phyloP scores from a whole-genome alignment of 345 rosid species.

The Eucalyptus marginata region DNA sequence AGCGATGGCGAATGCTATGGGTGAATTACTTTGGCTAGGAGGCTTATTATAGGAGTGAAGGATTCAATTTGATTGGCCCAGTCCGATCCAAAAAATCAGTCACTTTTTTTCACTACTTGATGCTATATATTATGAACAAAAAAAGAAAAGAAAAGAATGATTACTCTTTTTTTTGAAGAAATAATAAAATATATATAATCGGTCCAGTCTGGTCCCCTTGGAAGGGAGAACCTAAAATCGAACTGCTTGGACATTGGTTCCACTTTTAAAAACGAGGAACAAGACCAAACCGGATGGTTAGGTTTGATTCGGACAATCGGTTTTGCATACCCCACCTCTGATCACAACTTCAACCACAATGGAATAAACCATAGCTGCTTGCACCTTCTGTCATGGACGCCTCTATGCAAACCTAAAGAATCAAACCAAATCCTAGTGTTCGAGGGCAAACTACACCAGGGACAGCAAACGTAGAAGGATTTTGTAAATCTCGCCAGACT shows the following conservation, averaged over 20 bases:
- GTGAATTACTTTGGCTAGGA: not conserved
- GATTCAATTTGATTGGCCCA: too few relatives aligned
- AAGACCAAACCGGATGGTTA: too few relatives aligned
- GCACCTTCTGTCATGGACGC: not conserved
- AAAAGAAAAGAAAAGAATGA: too few relatives aligned
- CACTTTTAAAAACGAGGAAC: too few relatives aligned
- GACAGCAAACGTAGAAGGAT: not conserved
- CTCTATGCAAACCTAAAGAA: not conserved
- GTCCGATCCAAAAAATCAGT: too few relatives aligned
- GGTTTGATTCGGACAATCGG: fast-evolving
- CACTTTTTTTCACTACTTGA: too few relatives aligned
- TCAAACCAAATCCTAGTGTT: not conserved
- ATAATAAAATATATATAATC: too few relatives aligned
- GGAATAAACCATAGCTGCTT: not conserved
- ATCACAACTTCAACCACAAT: not conserved
- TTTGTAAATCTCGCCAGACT: not conserved
- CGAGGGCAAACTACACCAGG: not conserved
- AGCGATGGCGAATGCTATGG: not conserved
- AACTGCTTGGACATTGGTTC: fast-evolving
- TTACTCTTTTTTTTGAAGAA: too few relatives aligned
- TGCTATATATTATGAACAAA: too few relatives aligned
- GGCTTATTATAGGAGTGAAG: too few relatives aligned
- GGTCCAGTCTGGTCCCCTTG: fast-evolving
- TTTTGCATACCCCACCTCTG: too few relatives aligned
- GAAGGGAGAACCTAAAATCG: too few relatives aligned